Evolutionary conservation across 768 basidiomycete species (phyloP).

Genomic region (Daedaleopsis nitida): DNA sequence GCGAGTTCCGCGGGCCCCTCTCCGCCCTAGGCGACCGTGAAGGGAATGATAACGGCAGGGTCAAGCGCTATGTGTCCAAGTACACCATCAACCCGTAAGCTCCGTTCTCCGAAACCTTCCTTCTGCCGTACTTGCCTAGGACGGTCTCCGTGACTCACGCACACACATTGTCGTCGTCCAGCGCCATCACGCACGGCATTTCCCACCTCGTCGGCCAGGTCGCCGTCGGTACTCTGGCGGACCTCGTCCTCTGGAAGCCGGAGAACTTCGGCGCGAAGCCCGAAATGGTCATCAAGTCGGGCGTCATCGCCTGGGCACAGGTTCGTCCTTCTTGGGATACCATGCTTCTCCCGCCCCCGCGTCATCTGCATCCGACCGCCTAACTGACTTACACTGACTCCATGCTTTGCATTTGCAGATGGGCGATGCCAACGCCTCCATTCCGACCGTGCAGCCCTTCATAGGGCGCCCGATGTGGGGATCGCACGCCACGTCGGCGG

Average conservation of each 20-base stretch:
- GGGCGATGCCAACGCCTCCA: constrained; percentile 96
- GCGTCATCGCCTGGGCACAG: constrained; percentile 89
- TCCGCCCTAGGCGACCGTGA: constrained; percentile 65
- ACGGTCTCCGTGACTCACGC: not conserved
- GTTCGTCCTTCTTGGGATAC: constrained; percentile 43
- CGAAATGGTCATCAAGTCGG: constrained; percentile 93
- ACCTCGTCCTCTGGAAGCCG: constrained; percentile 95
- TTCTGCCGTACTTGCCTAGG: not conserved
- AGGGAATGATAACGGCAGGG: constrained; percentile 81
- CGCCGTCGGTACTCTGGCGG: constrained; percentile 81
- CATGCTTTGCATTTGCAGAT: constrained; percentile 51
- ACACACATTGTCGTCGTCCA: constrained; percentile 31
- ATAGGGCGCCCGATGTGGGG: constrained; percentile 95
- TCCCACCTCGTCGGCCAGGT: constrained; percentile 85
- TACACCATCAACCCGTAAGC: constrained; percentile 97
- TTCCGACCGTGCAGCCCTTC: constrained; percentile 93
- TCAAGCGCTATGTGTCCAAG: constrained; percentile 94
- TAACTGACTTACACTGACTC: constrained; percentile 1
- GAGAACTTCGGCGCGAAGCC: constrained; percentile 92
- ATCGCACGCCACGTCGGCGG: constrained; percentile 71
- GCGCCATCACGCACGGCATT: constrained; percentile 94
- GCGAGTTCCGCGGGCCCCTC: constrained; percentile 75
- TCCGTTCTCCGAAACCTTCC: not conserved
- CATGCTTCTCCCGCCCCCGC: not conserved
- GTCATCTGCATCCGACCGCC: not conserved